Conservation (phyloP, 108 stramenopile genomes). For the Fragilariopsis cylindrus region DNA sequence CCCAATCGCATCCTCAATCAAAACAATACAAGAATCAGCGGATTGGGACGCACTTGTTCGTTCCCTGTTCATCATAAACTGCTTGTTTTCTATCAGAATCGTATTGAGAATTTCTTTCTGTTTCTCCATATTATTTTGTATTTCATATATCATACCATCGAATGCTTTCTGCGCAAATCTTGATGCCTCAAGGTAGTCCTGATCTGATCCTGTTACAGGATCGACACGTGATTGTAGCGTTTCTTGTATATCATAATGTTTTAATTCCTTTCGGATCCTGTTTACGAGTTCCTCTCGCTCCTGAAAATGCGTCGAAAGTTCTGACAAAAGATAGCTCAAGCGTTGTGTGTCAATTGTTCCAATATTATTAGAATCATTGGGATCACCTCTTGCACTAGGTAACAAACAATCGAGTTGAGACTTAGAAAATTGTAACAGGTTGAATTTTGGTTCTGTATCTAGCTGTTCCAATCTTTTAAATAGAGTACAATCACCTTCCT, state of each 20-base stretch:
- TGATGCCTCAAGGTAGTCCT: constrained; percentile 3
- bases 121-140: constrained; percentile 32
- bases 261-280: constrained; percentile 24
- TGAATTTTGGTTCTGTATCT: constrained; percentile 48
- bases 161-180: constrained; percentile 24
- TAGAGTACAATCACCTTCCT: constrained; percentile 44
- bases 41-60: constrained; percentile 8
- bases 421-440: constrained; percentile 41
- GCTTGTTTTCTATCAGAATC: constrained; percentile 53
- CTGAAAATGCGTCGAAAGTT: constrained; percentile 37
- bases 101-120: constrained; percentile 33
- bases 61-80: constrained; percentile 34
- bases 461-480: constrained; percentile 30
- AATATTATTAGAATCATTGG: neutral
- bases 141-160: constrained; percentile 27
- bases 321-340: constrained; percentile 34
- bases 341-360: constrained; percentile 27
- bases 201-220: neutral
- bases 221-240: constrained; percentile 16
- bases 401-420: constrained; percentile 47
- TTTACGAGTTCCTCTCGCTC: constrained; percentile 34
- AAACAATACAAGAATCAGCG: constrained; percentile 41
- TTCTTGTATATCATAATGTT: constrained; percentile 27
- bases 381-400: constrained; percentile 21
- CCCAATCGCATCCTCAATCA: constrained; percentile 63